Conservation (phyloP, 2,329 filamentous ascomycete species). For the Colletotrichum magnum region DNA sequence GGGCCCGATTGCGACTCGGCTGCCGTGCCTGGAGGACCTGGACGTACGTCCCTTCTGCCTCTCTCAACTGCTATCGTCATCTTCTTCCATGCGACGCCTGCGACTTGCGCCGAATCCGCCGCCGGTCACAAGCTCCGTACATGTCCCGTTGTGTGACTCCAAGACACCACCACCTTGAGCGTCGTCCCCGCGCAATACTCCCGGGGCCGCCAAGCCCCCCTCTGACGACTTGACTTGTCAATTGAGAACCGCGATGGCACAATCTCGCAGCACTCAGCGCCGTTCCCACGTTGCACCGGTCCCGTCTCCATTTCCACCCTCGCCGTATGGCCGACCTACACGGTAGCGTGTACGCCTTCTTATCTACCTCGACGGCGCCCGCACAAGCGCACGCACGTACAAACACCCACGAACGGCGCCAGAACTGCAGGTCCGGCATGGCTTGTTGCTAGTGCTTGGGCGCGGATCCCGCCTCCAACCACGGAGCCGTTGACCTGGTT, state of each 20-base stretch:
- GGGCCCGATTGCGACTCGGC: conserved; percentile 28
- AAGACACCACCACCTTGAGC: neutral
- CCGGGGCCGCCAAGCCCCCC: neutral
- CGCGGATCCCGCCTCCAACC: conserved; percentile 23
- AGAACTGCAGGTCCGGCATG: conserved; percentile 40
- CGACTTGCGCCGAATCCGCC: conserved; percentile 20
- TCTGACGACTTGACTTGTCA: conserved; percentile 3
- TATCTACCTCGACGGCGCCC: conserved; percentile 30
- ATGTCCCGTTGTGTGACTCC: conserved; percentile 5
- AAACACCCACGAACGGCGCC: conserved; percentile 15
- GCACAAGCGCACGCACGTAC: neutral
- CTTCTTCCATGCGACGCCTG: conserved; percentile 15
- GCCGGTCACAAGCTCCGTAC: conserved; percentile 17
- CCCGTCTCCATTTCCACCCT: conserved; percentile 15
- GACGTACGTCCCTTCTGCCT: neutral
- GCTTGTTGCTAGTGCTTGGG: conserved; percentile 29
- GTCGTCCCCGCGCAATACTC: neutral
- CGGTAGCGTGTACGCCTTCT: no score
- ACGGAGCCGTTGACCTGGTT: conserved; percentile 1
- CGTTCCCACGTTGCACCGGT: conserved; percentile 22
- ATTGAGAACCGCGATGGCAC: conserved; percentile 37
- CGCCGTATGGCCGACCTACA: conserved; percentile 19
- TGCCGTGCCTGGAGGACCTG: neutral
- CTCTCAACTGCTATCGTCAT: neutral
- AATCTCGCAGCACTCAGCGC: conserved; percentile 4